phyloP scores from a whole-genome alignment of 2,329 filamentous ascomycete genomes.

The Epichloe brachyelytri region DNA sequence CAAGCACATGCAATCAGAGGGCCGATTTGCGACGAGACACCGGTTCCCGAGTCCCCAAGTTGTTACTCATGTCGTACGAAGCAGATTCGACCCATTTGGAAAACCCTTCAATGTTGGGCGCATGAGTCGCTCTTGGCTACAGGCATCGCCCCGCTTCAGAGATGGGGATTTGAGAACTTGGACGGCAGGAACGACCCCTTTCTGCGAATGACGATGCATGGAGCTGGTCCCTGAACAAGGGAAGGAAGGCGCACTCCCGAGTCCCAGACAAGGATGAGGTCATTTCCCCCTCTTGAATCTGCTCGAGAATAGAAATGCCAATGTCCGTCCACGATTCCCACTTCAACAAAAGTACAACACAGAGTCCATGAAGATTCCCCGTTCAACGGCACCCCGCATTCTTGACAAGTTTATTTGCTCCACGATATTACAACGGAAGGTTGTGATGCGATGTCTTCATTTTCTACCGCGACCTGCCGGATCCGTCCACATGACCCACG shows the following conservation, averaged over 20 bases:
- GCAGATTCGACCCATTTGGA: no score
- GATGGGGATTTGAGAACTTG: no score
- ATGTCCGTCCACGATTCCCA: background rate
- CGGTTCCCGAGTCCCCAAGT: no score
- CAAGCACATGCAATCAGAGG: background rate
- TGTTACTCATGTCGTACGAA: no score
- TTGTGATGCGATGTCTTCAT: background rate
- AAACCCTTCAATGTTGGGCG: no score
- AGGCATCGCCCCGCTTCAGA: background rate
- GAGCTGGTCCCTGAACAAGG: background rate
- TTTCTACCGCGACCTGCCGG: conserved; percentile 6
- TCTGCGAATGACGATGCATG: background rate
- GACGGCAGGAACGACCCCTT: background rate
- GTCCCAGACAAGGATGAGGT: background rate
- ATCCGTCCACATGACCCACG: conserved; percentile 6
- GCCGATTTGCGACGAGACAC: no score
- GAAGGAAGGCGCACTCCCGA: background rate
- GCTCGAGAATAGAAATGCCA: background rate
- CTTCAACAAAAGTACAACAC: no score
- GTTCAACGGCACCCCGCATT: background rate
- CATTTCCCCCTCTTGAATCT: no score
- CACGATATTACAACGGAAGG: no score
- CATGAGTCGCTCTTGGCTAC: no score
- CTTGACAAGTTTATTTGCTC: background rate
- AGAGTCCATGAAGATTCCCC: no score